Percentiles rank a stretch among this genome's conserved stretches.
These are phyloP conservation scores for Talaromyces islandicus DNA, from an alignment of 2,329 filamentous ascomycete genomes.

Conservation along the genomic window DNA sequence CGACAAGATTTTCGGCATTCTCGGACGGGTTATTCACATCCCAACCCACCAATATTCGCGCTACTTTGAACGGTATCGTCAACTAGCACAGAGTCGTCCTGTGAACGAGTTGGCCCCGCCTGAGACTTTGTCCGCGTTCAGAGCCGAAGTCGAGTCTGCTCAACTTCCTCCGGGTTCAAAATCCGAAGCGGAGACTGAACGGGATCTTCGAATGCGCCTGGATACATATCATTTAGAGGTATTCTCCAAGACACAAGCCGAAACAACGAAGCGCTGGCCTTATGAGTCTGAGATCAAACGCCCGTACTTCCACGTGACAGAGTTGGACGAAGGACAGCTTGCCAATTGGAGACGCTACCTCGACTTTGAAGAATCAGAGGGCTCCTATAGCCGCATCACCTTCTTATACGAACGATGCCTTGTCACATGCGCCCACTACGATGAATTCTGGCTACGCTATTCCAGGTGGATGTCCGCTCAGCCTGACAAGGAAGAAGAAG, in stretches of 20 bases:
- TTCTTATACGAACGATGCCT: conserved; percentile 93
- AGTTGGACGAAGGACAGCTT: conserved; percentile 79
- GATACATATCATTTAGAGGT: conserved; percentile 75
- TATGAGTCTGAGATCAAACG: conserved; percentile 93
- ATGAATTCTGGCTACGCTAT: conserved; percentile 98
- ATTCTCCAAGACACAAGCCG: conserved; percentile 74
- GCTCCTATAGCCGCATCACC: conserved; percentile 65
- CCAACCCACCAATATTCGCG: conserved; percentile 93
- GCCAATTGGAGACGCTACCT: conserved; percentile 93
- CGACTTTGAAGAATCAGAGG: conserved; percentile 87
- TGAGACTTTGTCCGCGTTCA: conserved; percentile 63
- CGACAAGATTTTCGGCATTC: conserved; percentile 78
- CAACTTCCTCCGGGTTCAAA: conserved; percentile 42
- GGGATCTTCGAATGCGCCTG: conserved; percentile 72
- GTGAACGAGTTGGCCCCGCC: conserved; percentile 65
- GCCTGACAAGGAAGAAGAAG: conserved; percentile 75
- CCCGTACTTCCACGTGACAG: conserved; percentile 93
- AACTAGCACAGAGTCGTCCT: conserved; percentile 66
- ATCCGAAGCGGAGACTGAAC: conserved; percentile 72
- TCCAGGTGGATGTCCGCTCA: conserved; percentile 87
- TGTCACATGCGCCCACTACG: conserved; percentile 88
- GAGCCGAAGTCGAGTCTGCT: conserved; percentile 60
- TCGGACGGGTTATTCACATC: conserved; percentile 76
- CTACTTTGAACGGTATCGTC: conserved; percentile 87
- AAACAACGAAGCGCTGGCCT: conserved; percentile 89